Evolutionary conservation across 495 filamentous ascomycete species (phyloP).

Genomic region (Letharia columbiana): DNA sequence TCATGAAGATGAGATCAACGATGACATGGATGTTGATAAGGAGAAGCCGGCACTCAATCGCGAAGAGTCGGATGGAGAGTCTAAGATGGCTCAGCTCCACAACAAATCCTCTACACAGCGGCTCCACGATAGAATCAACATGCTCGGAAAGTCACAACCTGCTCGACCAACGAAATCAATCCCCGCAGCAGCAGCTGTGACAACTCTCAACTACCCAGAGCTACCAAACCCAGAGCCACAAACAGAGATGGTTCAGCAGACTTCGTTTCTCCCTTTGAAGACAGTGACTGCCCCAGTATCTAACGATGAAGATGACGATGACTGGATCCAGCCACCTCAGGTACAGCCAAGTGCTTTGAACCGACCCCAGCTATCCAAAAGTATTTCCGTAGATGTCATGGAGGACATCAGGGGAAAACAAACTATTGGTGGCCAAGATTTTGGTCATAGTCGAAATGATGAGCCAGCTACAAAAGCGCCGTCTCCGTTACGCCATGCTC

Average conservation of each 20-base stretch:
- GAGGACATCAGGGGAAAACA: slow-evolving; percentile 44
- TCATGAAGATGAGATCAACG: slow-evolving; percentile 37
- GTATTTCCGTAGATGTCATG: slow-evolving; percentile 50
- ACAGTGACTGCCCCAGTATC: slow-evolving; percentile 8
- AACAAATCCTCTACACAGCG: slow-evolving; percentile 86
- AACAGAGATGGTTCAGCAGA: slow-evolving; percentile 24
- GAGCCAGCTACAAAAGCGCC: background rate
- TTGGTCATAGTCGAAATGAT: slow-evolving; percentile 25
- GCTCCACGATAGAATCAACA: slow-evolving; percentile 85
- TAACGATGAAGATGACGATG: slow-evolving; percentile 57
- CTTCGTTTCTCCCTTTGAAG: slow-evolving; percentile 26
- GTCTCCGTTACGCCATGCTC: slow-evolving; percentile 10
- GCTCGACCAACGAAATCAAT: slow-evolving; percentile 65
- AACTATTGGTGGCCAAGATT: slow-evolving; percentile 34
- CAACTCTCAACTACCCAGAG: slow-evolving; percentile 48
- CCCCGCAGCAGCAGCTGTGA: slow-evolving; percentile 36
- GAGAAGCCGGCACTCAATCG: slow-evolving; percentile 17
- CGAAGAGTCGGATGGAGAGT: slow-evolving; percentile 34
- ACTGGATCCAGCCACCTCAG: slow-evolving; percentile 69
- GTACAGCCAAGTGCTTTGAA: slow-evolving; percentile 29
- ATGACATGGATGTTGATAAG: slow-evolving; percentile 42
- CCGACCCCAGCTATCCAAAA: slow-evolving; percentile 45
- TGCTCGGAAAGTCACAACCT: slow-evolving; percentile 75
- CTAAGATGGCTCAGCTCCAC: slow-evolving; percentile 48
- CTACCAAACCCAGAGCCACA: slow-evolving; percentile 39